Evolutionary conservation across 2,329 filamentous ascomycete genomes (phyloP).

Genomic region (Sporothrix brunneoviolacea): DNA sequence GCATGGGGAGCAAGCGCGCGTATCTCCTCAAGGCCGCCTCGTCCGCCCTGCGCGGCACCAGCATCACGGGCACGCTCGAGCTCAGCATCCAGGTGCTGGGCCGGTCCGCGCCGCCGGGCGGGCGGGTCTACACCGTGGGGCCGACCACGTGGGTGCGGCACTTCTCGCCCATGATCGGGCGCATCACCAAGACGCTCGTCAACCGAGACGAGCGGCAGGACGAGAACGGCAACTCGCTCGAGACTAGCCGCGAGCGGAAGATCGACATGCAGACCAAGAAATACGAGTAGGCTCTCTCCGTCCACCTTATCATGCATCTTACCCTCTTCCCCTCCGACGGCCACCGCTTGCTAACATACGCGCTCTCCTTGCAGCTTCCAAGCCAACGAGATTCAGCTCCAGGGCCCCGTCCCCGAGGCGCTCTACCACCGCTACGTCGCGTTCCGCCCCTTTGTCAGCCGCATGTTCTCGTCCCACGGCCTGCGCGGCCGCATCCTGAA

Average conservation of each 20-base stretch:
- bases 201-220: constrained; percentile 51
- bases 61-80: constrained; percentile 63
- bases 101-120: constrained; percentile 61
- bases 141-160: constrained; percentile 74
- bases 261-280: constrained; percentile 47
- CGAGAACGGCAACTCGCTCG: constrained; percentile 32
- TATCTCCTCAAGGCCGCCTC: constrained; percentile 67
- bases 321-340: not conserved
- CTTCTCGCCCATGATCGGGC: constrained; percentile 81
- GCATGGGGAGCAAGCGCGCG: constrained; percentile 78
- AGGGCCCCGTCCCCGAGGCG: constrained; percentile 70
- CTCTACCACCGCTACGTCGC: constrained; percentile 92
- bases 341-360: not conserved
- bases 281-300: constrained; percentile 60
- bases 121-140: constrained; percentile 69
- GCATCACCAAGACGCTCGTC: constrained; percentile 67
- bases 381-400: constrained; percentile 82
- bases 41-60: constrained; percentile 53
- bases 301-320: not conserved
- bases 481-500: constrained; percentile 74
- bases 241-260: constrained; percentile 17
- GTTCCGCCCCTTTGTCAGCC: constrained; percentile 81
- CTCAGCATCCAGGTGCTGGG: constrained; percentile 75
- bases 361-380: constrained; percentile 59
- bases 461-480: constrained; percentile 77